phyloP scores from a whole-genome alignment of 2,329 filamentous ascomycete genomes.

The Xylaria sp. region DNA sequence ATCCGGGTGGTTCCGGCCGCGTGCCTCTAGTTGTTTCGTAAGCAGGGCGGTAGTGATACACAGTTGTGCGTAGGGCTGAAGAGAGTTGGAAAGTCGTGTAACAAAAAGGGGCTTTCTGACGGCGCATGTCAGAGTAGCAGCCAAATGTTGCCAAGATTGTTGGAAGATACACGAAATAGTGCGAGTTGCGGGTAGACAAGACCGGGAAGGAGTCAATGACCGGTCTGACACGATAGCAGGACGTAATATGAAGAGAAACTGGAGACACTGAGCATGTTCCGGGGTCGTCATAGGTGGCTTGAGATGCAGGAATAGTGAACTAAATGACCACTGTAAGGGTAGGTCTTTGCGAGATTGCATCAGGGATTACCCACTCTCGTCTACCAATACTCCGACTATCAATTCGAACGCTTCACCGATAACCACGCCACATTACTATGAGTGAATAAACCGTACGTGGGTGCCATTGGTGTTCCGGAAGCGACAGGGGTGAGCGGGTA shows the following conservation, averaged over 20 bases:
- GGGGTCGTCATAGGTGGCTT: conserved; percentile 19
- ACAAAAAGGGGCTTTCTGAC: conserved; percentile 26
- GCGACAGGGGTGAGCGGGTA: conserved; percentile 26
- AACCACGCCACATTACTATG: background rate
- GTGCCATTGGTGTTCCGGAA: conserved; percentile 26
- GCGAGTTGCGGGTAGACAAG: conserved; percentile 1
- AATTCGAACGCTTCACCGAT: background rate
- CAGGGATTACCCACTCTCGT: conserved; percentile 11
- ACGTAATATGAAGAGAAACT: conserved; percentile 22
- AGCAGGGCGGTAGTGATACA: conserved; percentile 33
- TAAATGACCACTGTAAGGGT: conserved; percentile 17
- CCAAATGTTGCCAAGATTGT: conserved; percentile 31
- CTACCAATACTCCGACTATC: background rate
- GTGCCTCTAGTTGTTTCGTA: conserved; percentile 14
- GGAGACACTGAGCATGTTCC: conserved; percentile 11
- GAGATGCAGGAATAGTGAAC: conserved; percentile 18
- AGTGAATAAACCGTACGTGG: conserved; percentile 15
- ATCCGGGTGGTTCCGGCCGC: conserved; percentile 26
- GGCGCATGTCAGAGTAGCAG: conserved; percentile 38
- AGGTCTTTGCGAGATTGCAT: conserved; percentile 36
- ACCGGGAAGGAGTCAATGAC: conserved; percentile 21
- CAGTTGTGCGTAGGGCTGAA: conserved; percentile 38
- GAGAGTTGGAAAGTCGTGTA: conserved; percentile 36
- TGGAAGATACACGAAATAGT: conserved; percentile 16
- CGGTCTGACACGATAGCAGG: conserved; percentile 27